Conservation (phyloP, 345 rosid species). For the Linum usitatissimum region DNA sequence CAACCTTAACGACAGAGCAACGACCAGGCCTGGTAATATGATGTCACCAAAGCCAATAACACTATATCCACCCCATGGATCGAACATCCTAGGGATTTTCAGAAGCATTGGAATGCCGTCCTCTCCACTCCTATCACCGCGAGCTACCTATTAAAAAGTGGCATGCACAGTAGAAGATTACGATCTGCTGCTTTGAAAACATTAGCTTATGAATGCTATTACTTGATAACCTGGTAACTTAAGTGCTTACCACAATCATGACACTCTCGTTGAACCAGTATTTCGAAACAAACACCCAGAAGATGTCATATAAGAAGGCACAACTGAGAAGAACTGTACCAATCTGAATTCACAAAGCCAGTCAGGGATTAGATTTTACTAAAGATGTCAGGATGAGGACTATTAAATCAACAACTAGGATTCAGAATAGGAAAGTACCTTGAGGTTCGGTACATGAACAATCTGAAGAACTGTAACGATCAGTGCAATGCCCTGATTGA, state of each 20-base stretch:
- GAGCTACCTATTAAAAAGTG: constrained; percentile 59
- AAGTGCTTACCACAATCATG: constrained; percentile 80
- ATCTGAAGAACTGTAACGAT: constrained; percentile 95
- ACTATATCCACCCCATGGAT: constrained; percentile 99
- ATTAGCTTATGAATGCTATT: background rate
- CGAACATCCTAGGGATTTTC: constrained; percentile 94
- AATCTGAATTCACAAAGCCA: constrained; percentile 40
- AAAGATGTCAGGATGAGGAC: background rate
- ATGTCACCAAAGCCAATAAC: constrained; percentile 97
- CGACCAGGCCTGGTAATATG: constrained; percentile 82
- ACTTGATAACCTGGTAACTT: background rate
- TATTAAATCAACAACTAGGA: constrained; percentile 7
- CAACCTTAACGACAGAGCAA: constrained; percentile 82
- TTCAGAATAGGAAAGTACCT: constrained; percentile 34
- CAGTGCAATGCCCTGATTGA: constrained; percentile 76
- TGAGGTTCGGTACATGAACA: constrained; percentile 86
- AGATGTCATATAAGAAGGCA: constrained; percentile 91
- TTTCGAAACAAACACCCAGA: constrained; percentile 96
- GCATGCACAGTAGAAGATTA: background rate
- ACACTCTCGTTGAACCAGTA: constrained; percentile 95
- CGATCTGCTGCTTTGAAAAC: background rate
- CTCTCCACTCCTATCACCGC: constrained; percentile 90
- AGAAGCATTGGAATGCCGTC: constrained; percentile 94
- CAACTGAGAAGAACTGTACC: constrained; percentile 93
- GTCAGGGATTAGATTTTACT: background rate